Percentiles rank a stretch among this genome's conserved stretches.
phyloP scores from a whole-genome alignment of 2,329 filamentous ascomycete genomes.

The Neonectria hederae region DNA sequence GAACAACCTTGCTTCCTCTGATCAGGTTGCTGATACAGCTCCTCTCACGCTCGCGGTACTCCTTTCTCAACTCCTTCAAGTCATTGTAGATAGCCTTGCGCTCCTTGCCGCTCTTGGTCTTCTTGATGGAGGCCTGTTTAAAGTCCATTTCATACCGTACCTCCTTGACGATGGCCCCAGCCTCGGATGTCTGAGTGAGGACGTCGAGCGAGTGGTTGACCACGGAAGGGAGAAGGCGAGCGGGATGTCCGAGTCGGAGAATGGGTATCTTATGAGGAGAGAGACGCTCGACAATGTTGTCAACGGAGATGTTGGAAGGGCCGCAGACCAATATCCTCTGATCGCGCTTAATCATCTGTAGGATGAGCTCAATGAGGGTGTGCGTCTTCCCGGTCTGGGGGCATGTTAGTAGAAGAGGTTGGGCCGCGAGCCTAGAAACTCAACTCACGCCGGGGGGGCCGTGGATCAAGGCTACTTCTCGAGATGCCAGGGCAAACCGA shows the following conservation, averaged over 20 bases:
- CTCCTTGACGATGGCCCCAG: conserved; percentile 87
- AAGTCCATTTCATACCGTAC: conserved; percentile 92
- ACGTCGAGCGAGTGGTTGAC: conserved; percentile 91
- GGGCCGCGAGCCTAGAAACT: neutral
- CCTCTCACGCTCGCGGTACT: conserved; percentile 86
- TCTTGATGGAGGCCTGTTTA: conserved; percentile 88
- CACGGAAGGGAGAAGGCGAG: conserved; percentile 87
- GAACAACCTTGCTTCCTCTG: conserved; percentile 81
- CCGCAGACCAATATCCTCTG: conserved; percentile 90
- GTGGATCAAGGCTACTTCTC: conserved; percentile 89
- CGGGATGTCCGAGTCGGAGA: conserved; percentile 90
- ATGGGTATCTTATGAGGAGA: conserved; percentile 86
- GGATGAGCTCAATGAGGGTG: conserved; percentile 91
- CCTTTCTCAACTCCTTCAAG: conserved; percentile 84
- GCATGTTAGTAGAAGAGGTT: conserved; percentile 15
- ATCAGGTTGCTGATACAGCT: conserved; percentile 83
- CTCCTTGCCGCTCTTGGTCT: conserved; percentile 84
- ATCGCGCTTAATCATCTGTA: conserved; percentile 82
- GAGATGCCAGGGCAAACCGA: conserved; percentile 83
- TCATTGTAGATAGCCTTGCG: conserved; percentile 84
- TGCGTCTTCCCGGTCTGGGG: conserved; percentile 92
- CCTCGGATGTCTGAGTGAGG: conserved; percentile 88
- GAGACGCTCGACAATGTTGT: conserved; percentile 96
- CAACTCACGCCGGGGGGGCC: conserved; percentile 81
- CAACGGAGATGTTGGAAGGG: conserved; percentile 95